These are phyloP conservation scores for Zangia roseola DNA, from an alignment of 768 basidiomycete genomes.

Conservation along the genomic window DNA sequence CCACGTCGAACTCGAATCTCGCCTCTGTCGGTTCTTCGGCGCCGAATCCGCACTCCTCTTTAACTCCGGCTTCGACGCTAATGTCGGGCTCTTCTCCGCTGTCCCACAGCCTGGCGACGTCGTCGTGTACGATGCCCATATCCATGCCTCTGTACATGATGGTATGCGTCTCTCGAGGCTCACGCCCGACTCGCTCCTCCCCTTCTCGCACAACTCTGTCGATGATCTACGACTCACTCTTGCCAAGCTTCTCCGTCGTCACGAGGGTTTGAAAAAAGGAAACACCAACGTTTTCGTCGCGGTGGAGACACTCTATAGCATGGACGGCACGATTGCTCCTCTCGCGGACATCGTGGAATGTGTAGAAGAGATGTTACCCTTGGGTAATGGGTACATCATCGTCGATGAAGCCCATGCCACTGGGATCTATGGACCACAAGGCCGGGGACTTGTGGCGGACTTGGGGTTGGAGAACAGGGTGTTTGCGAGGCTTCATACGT, in stretches of 20 bases:
- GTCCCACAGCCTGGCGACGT: slow-evolving; percentile 78
- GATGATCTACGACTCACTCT: slow-evolving; percentile 47
- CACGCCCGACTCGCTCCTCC: slow-evolving; percentile 31
- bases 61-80: slow-evolving; percentile 94
- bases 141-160: slow-evolving; percentile 91
- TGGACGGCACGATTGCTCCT: slow-evolving; percentile 93
- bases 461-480: slow-evolving; percentile 72
- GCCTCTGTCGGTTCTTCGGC: slow-evolving; percentile 63
- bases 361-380: slow-evolving; percentile 60
- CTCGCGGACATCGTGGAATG: slow-evolving; percentile 61
- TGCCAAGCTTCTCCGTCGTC: slow-evolving; percentile 35
- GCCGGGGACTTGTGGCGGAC: slow-evolving; percentile 69
- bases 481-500: slow-evolving; percentile 81
- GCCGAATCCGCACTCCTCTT: slow-evolving; percentile 73
- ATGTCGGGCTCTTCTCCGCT: slow-evolving; percentile 80
- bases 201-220: slow-evolving; percentile 77
- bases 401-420: slow-evolving; percentile 96
- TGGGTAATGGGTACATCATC: slow-evolving; percentile 66
- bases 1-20: slow-evolving; percentile 70
- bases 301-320: slow-evolving; percentile 88
- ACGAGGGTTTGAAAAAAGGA: slow-evolving; percentile 38
- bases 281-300: slow-evolving; percentile 67
- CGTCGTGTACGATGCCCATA: slow-evolving; percentile 80
- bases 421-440: slow-evolving; percentile 80
- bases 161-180: slow-evolving; percentile 72